Evolutionary conservation across 2,329 filamentous ascomycete species (phyloP), one percentile per base, ranked within the genome.

Genomic region (Phaeosphaeriaceae sp.): DNA sequence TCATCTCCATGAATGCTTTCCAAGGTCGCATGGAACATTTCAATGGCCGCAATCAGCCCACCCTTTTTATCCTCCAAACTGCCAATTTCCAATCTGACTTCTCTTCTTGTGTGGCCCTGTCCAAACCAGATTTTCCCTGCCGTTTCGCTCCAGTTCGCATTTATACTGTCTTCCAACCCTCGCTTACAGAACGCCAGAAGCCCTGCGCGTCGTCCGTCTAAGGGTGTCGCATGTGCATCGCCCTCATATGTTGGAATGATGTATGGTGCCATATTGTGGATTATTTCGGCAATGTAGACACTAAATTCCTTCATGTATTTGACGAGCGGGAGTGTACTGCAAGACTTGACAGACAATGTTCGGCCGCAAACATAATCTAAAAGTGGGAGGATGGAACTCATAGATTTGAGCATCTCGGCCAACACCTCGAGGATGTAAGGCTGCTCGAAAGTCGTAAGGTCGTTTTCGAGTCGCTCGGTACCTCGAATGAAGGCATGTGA

Each of bases 341-440:
- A 1, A n/a, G 21, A 3, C 15, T 3, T 55, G 16, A 9, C 56
- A 52, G 5, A 20, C 1, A 35, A 30, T 20, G 44, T 56, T 60
- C 70, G 74, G 20, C 70, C 60, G 26, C 74, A 64, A 21, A 83
- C 68, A 53, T 82, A 83, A 42, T 82, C 77, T 0, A 82, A 49
- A 1, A 77, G 54, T 1, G 73, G 67, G 1, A 81, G 50, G 1
- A 73, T 66, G 2, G 75, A 71, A 0, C 61, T 70, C 12, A 79
- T 71, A 47, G 75, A 72, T 6, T 76, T 64, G 20, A 81, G 61
- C 46, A 78, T 73, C 0, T 71, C 60, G 1, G 65, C 55, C 6
- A 79, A 45, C 11, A 73, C 74, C 17, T 71, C 56, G 2, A 81
- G 60, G 2, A 76, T 64, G 4, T 68, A 54, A 1, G 78, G 58